Evolutionary conservation across 768 basidiomycete genomes (phyloP).

Genomic region (Pleurotus sapidus): DNA sequence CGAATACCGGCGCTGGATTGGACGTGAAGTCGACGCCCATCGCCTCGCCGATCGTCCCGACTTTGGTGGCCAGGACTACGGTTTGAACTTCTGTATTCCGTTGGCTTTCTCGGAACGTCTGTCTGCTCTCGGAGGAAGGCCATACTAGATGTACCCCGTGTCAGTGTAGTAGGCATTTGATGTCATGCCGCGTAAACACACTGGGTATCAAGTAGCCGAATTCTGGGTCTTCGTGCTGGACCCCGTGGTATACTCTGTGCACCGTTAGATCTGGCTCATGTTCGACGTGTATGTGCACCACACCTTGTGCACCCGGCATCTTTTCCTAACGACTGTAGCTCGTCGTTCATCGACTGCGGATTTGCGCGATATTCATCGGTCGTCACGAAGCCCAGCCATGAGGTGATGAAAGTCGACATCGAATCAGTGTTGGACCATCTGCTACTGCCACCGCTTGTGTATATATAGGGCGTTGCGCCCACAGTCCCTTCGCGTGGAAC

Average conservation of each 20-base stretch:
- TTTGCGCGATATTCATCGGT: not conserved
- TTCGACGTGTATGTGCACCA: not conserved
- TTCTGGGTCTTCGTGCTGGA: constrained; percentile 1
- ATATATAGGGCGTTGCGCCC: not conserved
- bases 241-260: constrained; percentile 1
- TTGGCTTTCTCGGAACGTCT: not conserved
- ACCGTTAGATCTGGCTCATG: not conserved
- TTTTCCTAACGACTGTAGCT: not conserved
- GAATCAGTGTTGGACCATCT: not conserved
- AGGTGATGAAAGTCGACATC: not conserved
- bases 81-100: not conserved
- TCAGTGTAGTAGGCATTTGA: not conserved
- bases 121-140: not conserved
- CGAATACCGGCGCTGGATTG: not conserved
- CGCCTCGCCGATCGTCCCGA: not conserved
- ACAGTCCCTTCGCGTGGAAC: not conserved
- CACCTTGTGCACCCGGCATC: not conserved
- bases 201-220: not conserved
- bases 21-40: not conserved
- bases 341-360: not conserved
- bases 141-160: not conserved
- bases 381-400: constrained; percentile 5
- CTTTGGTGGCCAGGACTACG: not conserved
- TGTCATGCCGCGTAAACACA: not conserved
- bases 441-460: not conserved